Percentiles rank a stretch among this genome's conserved stretches.
phyloP scores from a whole-genome alignment of 441 rosid species.

The Adansonia gregorii region DNA sequence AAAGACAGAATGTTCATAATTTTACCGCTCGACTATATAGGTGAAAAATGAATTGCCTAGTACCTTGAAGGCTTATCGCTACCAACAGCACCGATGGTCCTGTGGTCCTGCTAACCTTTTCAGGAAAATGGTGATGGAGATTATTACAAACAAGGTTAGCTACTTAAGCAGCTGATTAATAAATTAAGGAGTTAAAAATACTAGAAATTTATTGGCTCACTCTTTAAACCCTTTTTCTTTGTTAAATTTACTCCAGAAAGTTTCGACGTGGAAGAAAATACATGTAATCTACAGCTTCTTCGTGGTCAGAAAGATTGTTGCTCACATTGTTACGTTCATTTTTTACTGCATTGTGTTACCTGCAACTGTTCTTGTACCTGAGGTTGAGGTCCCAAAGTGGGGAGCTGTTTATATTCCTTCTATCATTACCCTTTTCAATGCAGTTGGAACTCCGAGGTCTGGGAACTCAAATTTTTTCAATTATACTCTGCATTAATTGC shows the following conservation, averaged over 20 bases:
- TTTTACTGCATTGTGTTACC: constrained; percentile 86
- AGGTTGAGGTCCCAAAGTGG: constrained; percentile 85
- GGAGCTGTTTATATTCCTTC: constrained; percentile 84
- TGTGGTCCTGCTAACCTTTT: constrained; percentile 96
- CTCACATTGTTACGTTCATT: constrained; percentile 78
- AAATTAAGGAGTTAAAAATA: constrained; percentile 16
- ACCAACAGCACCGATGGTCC: constrained; percentile 94
- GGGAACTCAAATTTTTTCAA: background rate
- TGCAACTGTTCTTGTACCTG: constrained; percentile 85
- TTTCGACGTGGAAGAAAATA: constrained; percentile 76
- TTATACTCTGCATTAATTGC: background rate
- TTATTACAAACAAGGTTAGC: constrained; percentile 62
- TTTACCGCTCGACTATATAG: constrained; percentile 34
- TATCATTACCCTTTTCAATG: constrained; percentile 70
- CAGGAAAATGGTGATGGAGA: constrained; percentile 76
- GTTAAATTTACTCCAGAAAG: constrained; percentile 54
- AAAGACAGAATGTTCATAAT: background rate
- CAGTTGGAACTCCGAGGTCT: constrained; percentile 93
- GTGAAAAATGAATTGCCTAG: constrained; percentile 94
- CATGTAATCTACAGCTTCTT: constrained; percentile 93
- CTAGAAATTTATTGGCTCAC: background rate
- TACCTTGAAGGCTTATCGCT: constrained; percentile 80
- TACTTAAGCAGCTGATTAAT: background rate
- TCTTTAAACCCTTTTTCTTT: background rate
- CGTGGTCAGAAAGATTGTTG: constrained; percentile 77